Base-by-base conservation (phyloP, 768 basidiomycete genomes). In the Galerina marginata region DNA sequence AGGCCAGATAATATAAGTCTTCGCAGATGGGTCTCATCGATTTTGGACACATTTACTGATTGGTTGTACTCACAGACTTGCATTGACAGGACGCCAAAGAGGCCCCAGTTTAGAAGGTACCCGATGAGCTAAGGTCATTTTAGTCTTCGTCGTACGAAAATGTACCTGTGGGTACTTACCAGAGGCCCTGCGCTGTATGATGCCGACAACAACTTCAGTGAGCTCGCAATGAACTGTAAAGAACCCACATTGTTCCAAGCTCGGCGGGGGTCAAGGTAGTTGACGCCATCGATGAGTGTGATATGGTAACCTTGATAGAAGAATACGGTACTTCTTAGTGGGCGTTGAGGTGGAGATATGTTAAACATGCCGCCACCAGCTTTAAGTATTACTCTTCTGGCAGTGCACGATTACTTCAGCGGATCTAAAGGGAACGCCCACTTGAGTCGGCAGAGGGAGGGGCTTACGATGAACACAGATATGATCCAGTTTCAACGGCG, bases 1-100 rank as follows among this genome's bases (percentile, higher is more conserved):
- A 70, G 9, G 65, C 69, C 10, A 65, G 54, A 58, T 67, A 70
- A 42, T 70, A 70, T 7, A 70, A 46, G 46, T 70, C 67, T 70
- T 44, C 10, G 25, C 12, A 6, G 20, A 4, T 33, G 29, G 15
- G 3, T 14, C 5, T 6, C 16, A 39, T 38, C 10, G 12, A n/a
- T 40, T 14, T 15, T 16, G 25, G 15, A 15, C 47, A 44, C 53
- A 16, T 9, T 26, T 58, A 39, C 20, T 26, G 16, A 5, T 15
- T 40, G 42, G n/a, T 10, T 7, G 7, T 47, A 59, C 66, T 57
- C 55, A 67, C 68, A 69, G 16, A 69, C 63, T 66, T 69, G 68
- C 57, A 69, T 64, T 0, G 63, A 55, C 16, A 69, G 59, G 43
- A 61, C 54, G 38, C 66, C 68, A 56, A 64, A 65, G n/a, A 56